Conservation (phyloP, 257 asterid genomes). For the Thymus mandschuricus region DNA sequence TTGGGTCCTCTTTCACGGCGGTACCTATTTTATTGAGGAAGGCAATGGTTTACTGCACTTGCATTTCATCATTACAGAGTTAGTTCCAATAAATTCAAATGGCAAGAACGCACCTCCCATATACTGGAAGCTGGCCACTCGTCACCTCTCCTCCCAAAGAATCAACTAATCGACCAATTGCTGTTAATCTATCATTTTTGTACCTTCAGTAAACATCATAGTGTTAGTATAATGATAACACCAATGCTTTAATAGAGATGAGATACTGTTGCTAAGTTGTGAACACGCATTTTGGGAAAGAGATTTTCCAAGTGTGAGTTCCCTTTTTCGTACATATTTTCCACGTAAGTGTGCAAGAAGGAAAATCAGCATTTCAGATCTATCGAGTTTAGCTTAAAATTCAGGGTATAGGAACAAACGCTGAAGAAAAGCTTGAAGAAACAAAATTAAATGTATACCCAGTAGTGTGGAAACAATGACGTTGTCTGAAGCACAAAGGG, state of each 20-base stretch:
- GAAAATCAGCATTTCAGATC: not conserved
- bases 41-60: constrained; percentile 3
- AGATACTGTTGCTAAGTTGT: not conserved
- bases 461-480: constrained; percentile 62
- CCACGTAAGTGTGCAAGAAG: not conserved
- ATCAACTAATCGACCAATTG: constrained; percentile 41
- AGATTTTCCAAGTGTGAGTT: not conserved
- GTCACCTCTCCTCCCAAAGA: constrained; percentile 71
- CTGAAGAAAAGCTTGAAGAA: not conserved
- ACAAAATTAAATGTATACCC: constrained; percentile 42
- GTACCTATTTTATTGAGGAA: not conserved
- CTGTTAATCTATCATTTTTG: constrained; percentile 52
- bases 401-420: not conserved
- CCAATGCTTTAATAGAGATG: not conserved
- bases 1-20: not conserved
- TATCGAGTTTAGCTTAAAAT: constrained; percentile 7
- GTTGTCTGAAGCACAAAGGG: too few relatives aligned
- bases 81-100: not conserved
- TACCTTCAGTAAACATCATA: constrained; percentile 46
- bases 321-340: not conserved
- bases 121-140: constrained; percentile 58
- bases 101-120: not conserved
- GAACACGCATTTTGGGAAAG: not conserved
- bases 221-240: constrained; percentile 5
- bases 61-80: not conserved